Percentiles rank a stretch among this genome's conserved stretches.
These are phyloP conservation scores for Penicillium digitatum DNA, from an alignment of 2,329 filamentous ascomycete species.

Conservation along the genomic window DNA sequence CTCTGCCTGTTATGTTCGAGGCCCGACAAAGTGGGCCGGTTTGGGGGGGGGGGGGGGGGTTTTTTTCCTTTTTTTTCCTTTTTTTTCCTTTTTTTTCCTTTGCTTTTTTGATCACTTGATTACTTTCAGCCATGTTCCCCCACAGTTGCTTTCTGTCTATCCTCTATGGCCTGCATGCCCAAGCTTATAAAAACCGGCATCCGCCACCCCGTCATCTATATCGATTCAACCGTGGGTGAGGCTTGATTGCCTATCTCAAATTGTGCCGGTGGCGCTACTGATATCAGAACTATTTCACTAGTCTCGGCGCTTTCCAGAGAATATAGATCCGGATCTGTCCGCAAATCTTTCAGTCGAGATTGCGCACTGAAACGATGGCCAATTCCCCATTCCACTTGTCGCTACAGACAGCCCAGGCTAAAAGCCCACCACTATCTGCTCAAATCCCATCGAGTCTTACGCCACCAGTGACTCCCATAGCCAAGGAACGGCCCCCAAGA, in stretches of 20 bases:
- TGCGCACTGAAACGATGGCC: neutral
- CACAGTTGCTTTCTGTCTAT: neutral
- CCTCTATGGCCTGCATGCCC: neutral
- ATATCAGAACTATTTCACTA: slow-evolving; percentile 8
- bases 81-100: slow-evolving; percentile 9
- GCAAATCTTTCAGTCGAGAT: neutral
- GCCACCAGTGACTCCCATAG: slow-evolving; percentile 36
- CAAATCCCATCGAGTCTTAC: slow-evolving; percentile 26
- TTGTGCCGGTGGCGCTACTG: slow-evolving; percentile 16
- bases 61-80: slow-evolving; percentile 3
- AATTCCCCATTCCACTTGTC: slow-evolving; percentile 27
- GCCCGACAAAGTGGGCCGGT: slow-evolving; percentile 10
- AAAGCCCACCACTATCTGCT: slow-evolving; percentile 7
- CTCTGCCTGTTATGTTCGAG: slow-evolving; percentile 13
- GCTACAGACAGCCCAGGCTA: slow-evolving; percentile 21
- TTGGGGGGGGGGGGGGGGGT: no score
- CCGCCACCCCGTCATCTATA: neutral
- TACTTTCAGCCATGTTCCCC: neutral
- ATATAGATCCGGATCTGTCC: slow-evolving; percentile 1
- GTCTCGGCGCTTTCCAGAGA: neutral
- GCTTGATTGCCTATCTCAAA: neutral
- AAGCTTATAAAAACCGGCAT: neutral
- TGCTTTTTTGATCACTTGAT: neutral
- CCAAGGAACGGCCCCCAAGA: slow-evolving; percentile 15
- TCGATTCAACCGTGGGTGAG: slow-evolving; percentile 1